These are phyloP conservation scores for Xylaria castorea DNA, from an alignment of 495 filamentous ascomycete species.

Conservation along the genomic window DNA sequence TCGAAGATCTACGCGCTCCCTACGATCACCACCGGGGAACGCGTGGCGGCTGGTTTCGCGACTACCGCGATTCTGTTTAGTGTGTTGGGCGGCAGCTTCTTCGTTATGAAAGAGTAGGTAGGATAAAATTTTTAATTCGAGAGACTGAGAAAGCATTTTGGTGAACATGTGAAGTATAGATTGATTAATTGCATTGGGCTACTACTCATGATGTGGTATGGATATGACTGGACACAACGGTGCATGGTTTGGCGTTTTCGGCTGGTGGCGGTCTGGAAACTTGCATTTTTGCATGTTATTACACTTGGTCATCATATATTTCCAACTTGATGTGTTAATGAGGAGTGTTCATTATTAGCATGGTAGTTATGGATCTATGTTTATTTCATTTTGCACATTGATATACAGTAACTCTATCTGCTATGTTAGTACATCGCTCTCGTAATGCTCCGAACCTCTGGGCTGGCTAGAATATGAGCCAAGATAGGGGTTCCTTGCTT, in stretches of 20 bases:
- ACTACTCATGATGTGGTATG: background rate
- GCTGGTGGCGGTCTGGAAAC: conserved; percentile 1
- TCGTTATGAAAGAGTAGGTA: conserved; percentile 48
- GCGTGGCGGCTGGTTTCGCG: conserved; percentile 69
- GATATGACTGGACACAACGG: background rate
- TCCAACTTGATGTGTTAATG: background rate
- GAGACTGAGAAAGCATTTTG: background rate
- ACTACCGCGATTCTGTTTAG: conserved; percentile 63
- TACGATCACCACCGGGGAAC: conserved; percentile 62
- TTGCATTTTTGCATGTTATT: background rate
- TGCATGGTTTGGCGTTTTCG: conserved; percentile 24
- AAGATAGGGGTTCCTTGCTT: background rate
- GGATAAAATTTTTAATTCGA: background rate
- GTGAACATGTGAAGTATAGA: background rate
- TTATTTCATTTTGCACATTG: conserved; percentile 5
- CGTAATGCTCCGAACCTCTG: background rate
- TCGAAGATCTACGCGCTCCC: conserved; percentile 35
- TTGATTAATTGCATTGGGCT: background rate
- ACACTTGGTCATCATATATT: background rate
- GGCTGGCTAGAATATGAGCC: background rate
- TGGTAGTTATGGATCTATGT: background rate
- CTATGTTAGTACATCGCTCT: background rate
- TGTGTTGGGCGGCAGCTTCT: conserved; percentile 56
- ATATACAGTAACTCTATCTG: conserved; percentile 8
- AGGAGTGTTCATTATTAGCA: background rate